A percentile compares a stretch with the other conserved stretches of the same genome.
phyloP scores from a whole-genome alignment of 768 basidiomycete species.

The Termitomyces sp. region DNA sequence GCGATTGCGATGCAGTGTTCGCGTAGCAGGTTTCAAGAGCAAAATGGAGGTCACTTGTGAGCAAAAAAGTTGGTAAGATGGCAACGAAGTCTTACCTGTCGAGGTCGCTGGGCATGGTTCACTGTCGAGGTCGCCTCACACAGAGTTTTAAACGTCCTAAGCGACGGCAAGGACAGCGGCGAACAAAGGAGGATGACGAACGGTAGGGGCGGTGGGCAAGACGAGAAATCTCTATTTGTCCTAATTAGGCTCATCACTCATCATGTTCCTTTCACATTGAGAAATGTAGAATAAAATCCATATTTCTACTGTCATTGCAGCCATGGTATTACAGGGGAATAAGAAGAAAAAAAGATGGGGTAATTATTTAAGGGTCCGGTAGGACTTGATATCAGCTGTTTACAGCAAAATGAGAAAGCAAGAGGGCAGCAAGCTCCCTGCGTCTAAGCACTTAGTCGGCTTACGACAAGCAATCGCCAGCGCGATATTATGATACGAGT shows the following conservation, averaged over 20 bases:
- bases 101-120: conserved; percentile 21
- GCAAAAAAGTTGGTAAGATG: background rate
- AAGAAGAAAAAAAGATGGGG: background rate
- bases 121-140: background rate
- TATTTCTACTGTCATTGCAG: conserved; percentile 11
- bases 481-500: background rate
- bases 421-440: background rate
- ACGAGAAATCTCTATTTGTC: conserved; percentile 7
- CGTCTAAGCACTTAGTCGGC: background rate
- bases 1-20: background rate
- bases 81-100: conserved; percentile 17
- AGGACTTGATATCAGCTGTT: background rate
- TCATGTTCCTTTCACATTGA: background rate
- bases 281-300: background rate
- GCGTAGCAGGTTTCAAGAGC: conserved; percentile 1
- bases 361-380: background rate
- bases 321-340: conserved; percentile 9
- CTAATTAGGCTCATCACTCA: conserved; percentile 11
- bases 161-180: background rate
- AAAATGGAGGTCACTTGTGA: background rate
- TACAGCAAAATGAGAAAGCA: background rate
- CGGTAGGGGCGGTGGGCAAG: background rate
- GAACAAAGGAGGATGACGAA: background rate
- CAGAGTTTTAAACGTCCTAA: background rate
- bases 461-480: background rate